Base-by-base conservation (phyloP, 1,284 basidiomycete genomes). In the Trametes versicolor region DNA sequence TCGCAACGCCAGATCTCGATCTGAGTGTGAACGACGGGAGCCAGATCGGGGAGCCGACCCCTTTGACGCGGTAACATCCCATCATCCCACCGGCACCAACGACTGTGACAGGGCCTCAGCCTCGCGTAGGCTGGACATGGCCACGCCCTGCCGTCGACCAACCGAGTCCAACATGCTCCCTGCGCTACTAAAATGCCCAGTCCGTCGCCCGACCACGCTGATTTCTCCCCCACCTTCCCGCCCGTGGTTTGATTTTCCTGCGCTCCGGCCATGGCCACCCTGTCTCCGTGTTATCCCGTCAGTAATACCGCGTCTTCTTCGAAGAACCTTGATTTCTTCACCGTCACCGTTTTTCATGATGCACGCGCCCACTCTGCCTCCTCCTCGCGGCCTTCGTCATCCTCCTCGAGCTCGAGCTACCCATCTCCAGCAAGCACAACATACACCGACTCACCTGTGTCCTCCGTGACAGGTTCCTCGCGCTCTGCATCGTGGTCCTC, bases 401-500 rank as follows among this genome's bases (percentile, higher is more conserved):
- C 68, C 23, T 70, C 68, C 12, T 70, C 68, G 1, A 64, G 37
- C n/a, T 60, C 61, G 10, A 62, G 58, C 58, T 65, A 49, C n/a
- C 50, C 53, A n/a, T 55, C 59, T 21, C 34, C 52, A 0, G n/a
- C 59, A 17, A 34, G 51, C 50, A 27, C 61, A n/a, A 34, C 27
- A 25, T 54, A 51, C 47, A 49, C 57, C 41, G 47, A 51, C 58
- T 50, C 53, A 2, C 36, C 60, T 29, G 1, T n/a, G 3, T 23
- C 55, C 12, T 43, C 58, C 23, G 52, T 29, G 15, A 32, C 29
- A 27, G 19, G 48, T 5, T 19, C 50, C 8, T 52, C 52, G n/a
- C 36, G 52, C 45, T 58, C 54, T 21, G 43, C 60, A 6, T 54
- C 58, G 15, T 39, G 55, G 8, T 10, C 19, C 0, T 6, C 56